Evolutionary conservation across 2,329 filamentous ascomycete species (phyloP).

Genomic region (Ascochyta pisi): DNA sequence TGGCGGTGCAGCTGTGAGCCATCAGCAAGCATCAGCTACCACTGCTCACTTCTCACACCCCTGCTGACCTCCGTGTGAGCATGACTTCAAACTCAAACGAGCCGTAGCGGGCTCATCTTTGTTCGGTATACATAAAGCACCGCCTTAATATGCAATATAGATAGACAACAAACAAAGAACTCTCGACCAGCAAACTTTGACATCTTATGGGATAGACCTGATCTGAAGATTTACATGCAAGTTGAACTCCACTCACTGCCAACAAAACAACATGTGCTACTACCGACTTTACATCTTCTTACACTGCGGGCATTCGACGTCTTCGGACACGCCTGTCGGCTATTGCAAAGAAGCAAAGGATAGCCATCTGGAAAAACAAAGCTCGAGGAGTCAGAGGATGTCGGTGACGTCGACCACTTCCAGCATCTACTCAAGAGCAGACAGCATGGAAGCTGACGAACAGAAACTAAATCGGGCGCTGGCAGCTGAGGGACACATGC

Average conservation of each 20-base stretch:
- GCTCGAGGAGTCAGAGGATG: constrained; percentile 15
- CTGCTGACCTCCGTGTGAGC: constrained; percentile 3
- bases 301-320: constrained; percentile 52
- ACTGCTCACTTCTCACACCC: constrained; percentile 1
- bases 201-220: neutral
- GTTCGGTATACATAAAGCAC: neutral
- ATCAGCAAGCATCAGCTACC: neutral
- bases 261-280: constrained; percentile 49
- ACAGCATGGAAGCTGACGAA: neutral
- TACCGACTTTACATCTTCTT: constrained; percentile 52
- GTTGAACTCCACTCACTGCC: neutral
- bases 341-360: constrained; percentile 37
- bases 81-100: neutral
- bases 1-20: neutral
- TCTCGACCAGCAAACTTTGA: neutral
- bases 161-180: constrained; percentile 1
- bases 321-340: constrained; percentile 42
- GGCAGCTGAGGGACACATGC: neutral
- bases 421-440: neutral
- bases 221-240: neutral
- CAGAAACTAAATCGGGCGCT: neutral
- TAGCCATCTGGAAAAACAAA: constrained; percentile 19
- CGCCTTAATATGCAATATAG: neutral
- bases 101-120: neutral
- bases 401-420: neutral